Base-by-base conservation (phyloP, 1,284 basidiomycete species). In the Ustilago esculenta region DNA sequence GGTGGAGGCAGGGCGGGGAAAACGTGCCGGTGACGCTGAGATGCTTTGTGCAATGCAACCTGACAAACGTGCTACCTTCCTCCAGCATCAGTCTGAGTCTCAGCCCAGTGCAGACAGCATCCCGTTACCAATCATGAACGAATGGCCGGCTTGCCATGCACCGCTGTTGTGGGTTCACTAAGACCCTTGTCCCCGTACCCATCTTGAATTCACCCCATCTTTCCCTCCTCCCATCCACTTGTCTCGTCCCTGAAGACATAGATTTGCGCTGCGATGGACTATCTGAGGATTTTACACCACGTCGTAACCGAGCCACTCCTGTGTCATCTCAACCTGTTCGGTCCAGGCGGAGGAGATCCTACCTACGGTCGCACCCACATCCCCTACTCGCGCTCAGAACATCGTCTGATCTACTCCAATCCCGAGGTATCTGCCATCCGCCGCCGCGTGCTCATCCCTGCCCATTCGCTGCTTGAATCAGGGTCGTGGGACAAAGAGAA, bases 221-320 rank as follows among this genome's bases (percentile, higher is more conserved):
- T 12, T 12, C 27, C 12, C 27, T 29, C 12, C 27, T 29, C 20
- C 25, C 15, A 27, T 30, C 25, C 15, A 27, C 23, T 29, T 10
- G 27, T 29, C 9, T 44, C 27, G 1, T 32, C 42, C 29, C 4
- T n/a, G 24, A 35, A 32, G 17, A 2, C 11, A 12, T 8, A 24
- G 9, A 15, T 25, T n/a, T 27, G 8, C 7, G 11, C 18, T 7
- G 21, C 61, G 35, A 66, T 72, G 68, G 68, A 63, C 17, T 67
- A 58, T 44, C 34, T 72, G 23, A 41, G 18, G 15, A 40, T 51
- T 11, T 37, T 65, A 40, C 77, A 79, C 52, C 70, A 55, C 14
- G 72, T 79, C 27, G 52, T 79, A 35, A 42, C 76, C 14, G 76
- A 79, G 49, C 79, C 79, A n/a, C 35, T 76, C 10, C 72, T 79